Base-by-base conservation (phyloP, 257 asterid species). In the Solanum neorickii region DNA sequence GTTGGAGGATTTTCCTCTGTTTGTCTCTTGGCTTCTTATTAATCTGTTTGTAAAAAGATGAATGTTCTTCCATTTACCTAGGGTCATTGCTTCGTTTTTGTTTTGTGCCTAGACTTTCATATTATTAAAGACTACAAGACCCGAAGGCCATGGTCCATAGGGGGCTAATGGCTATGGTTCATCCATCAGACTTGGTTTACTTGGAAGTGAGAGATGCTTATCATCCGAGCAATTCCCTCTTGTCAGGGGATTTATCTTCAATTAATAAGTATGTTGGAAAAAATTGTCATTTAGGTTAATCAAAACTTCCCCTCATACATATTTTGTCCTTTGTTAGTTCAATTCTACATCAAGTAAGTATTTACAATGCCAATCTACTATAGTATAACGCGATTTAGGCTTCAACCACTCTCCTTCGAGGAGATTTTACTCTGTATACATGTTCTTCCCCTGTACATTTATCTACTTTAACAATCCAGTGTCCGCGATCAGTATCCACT, bases 381-480 rank as follows among this genome's bases (percentile, higher is more conserved):
- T 42, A 41, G 60, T 35, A 6, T 69, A 25, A 11, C 1, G 3
- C 72, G 49, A 70, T 85, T 86, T 88, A 94, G 86, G 95, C 93
- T 89, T 92, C 89, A 76, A 89, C 23, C 2, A 88, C 88, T 88
- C 94, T 90, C 25, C 93, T 92, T 13, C 62, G 90, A 16, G 94
- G 88, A 31, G 95, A 90, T 89, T 94, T 93, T 25, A 95, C 94
- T 88, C 95, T 89, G 77, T 88, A 93, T 49, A 93, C 95, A 70
- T 93, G 98, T 70, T 93, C 96, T 87, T 94, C 97, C 20, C 95
- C 97, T 2, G 97, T 94, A 86, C 94, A 93, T 60, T 90, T 90
- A 89, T 94, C 98, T 77, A 94, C 96, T 88, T 91, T 94, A 84
- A 95, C 96, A 49, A 95, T 87, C 98, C 98, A 95, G 18, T 94